Evolutionary conservation across 2,329 filamentous ascomycete genomes (phyloP), one percentile per base, ranked within the genome.

Genomic region (Chrysosporium keratinophilum): DNA sequence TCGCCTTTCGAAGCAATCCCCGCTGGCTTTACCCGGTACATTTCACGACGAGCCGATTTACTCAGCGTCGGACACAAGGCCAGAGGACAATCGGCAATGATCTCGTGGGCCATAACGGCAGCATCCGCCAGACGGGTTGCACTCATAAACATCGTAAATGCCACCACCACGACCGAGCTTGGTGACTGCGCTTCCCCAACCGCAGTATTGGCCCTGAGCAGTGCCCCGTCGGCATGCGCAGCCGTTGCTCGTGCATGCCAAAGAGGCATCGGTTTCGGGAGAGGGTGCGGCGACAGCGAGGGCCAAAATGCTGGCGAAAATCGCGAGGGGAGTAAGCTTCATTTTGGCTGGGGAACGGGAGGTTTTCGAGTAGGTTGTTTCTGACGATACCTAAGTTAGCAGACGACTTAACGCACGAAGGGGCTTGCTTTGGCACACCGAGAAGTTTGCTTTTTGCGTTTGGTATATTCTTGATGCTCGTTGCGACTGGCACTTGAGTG

Each of bases 281-380:
- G 43, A 15, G 15, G 43, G 43, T 28, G 43, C 23, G 9, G 43
- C 43, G 20, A 46, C 43, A 15, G 43, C 43, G 43, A 46, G 43
- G 9, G 43, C 43, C 43, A 46, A 17, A 31, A 46, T 46, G 43
- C 43, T 46, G 43, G 43, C 19, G 43, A 23, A 46, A 46, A 46
- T n/a, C 2, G 43, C 43, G n/a, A 46, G 31, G 9, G 43, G 9
- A 10, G 43, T 46, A 15, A 46, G 43, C 43, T 46, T 46, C 43
- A 46, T 46, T 20, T 46, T 31, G 43, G 23, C 43, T 28, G 9
- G 31, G 12, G 23, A 28, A 28, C n/a, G 23, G 23, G 7, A 28
- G 23, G 23, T 28, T 7, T 28, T 28, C 7, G 23, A n/a, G 23
- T 4, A 28, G 23, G 7, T n/a, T n/a, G 7, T 28, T 4, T 28